phyloP scores from a whole-genome alignment of 345 rosid species.

The Kernera saxatilis region DNA sequence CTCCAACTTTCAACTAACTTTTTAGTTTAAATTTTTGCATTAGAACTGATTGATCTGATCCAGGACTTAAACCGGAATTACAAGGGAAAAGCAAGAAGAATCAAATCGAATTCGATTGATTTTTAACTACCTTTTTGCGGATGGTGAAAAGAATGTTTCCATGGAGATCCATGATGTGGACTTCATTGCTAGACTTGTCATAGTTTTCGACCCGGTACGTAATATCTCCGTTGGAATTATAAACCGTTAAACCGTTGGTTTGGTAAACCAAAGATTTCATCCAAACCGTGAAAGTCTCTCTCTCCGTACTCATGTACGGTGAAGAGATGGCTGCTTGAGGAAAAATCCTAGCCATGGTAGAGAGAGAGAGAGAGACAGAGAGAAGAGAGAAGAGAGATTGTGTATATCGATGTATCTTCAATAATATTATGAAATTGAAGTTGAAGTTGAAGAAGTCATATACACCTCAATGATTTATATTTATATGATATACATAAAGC shows the following conservation, averaged over 20 bases:
- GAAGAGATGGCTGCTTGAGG: slow-evolving; percentile 35
- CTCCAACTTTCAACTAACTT: not conserved
- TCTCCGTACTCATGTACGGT: slow-evolving; percentile 28
- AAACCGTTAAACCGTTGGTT: slow-evolving; percentile 62
- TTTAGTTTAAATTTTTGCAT: not conserved
- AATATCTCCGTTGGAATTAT: slow-evolving; percentile 43
- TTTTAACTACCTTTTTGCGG: slow-evolving; percentile 32
- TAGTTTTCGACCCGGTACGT: slow-evolving; percentile 58
- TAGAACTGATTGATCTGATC: not conserved
- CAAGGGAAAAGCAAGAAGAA: not conserved
- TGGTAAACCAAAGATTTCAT: slow-evolving; percentile 65
- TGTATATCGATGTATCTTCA: not conserved
- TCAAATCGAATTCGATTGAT: not conserved
- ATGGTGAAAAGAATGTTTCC: slow-evolving; percentile 56
- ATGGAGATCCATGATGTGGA: slow-evolving; percentile 54
- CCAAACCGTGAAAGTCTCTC: slow-evolving; percentile 60
- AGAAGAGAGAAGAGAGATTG: not conserved
- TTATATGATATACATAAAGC: slow-evolving; percentile 8
- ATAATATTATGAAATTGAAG: slow-evolving; percentile 7
- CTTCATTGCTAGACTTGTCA: slow-evolving; percentile 44
- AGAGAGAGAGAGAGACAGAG: not conserved
- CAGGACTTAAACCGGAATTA: not conserved
- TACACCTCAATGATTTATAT: slow-evolving; percentile 20
- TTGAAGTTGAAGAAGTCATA: slow-evolving; percentile 30
- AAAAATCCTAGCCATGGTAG: slow-evolving; percentile 43